Conservation (phyloP, 1,139 yeast species). For the Candida anutae region DNA sequence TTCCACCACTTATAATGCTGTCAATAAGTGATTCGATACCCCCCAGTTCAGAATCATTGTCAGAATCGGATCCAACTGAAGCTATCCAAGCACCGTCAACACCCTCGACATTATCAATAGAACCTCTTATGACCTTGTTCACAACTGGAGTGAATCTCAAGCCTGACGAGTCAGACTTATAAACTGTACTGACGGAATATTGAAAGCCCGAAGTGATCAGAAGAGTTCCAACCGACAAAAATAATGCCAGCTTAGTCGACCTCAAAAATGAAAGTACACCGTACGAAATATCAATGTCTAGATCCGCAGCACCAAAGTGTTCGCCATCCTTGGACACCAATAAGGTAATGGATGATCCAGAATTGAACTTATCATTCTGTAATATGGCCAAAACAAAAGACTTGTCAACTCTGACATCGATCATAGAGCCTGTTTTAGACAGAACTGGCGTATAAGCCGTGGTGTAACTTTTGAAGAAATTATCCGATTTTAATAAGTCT, state of each 20-base stretch:
- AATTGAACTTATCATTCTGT: slow-evolving; percentile 39
- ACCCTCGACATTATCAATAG: slow-evolving; percentile 46
- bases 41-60: slow-evolving; percentile 8
- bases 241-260: slow-evolving; percentile 50
- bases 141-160: slow-evolving; percentile 41
- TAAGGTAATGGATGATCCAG: slow-evolving; percentile 35
- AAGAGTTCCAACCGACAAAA: slow-evolving; percentile 40
- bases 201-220: slow-evolving; percentile 8
- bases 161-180: slow-evolving; percentile 60
- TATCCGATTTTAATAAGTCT: slow-evolving; percentile 37
- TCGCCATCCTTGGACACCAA: slow-evolving; percentile 54
- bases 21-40: slow-evolving; percentile 16
- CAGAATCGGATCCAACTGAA: slow-evolving; percentile 17
- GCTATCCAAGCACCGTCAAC: slow-evolving; percentile 69
- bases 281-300: slow-evolving; percentile 35
- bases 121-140: slow-evolving; percentile 35
- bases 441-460: slow-evolving; percentile 3
- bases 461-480: slow-evolving; percentile 40
- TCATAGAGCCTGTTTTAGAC: slow-evolving; percentile 31
- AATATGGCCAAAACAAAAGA: slow-evolving; percentile 47
- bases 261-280: slow-evolving; percentile 47
- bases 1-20: slow-evolving; percentile 19
- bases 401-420: slow-evolving; percentile 42
- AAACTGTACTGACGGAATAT: slow-evolving; percentile 32
- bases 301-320: slow-evolving; percentile 43